Conservation (phyloP, 2,329 filamentous ascomycete genomes). For the Aspergillus quadrilineatus region DNA sequence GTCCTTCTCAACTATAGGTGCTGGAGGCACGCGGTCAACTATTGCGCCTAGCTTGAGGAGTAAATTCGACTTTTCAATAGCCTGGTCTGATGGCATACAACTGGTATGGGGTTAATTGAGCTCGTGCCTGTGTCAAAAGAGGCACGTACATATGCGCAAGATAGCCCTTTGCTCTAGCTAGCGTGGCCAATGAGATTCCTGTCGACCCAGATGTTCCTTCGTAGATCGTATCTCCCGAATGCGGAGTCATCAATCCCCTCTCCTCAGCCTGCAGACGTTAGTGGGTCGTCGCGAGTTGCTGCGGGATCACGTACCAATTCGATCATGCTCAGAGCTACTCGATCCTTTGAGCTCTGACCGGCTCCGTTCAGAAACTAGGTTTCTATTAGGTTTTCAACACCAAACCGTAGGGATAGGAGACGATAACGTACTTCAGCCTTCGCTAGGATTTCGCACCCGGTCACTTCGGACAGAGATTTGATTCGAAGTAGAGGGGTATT, state of each 20-base stretch:
- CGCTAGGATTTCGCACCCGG: slow-evolving; percentile 83
- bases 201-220: slow-evolving; percentile 97
- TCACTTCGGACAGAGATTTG: slow-evolving; percentile 78
- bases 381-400: slow-evolving; percentile 3
- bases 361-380: slow-evolving; percentile 82
- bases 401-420: not conserved
- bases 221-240: slow-evolving; percentile 90
- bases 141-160: slow-evolving; percentile 73
- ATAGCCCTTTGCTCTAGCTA: slow-evolving; percentile 86
- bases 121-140: not conserved
- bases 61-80: slow-evolving; percentile 82
- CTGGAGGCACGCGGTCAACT: slow-evolving; percentile 88
- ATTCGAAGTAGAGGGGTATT: slow-evolving; percentile 88
- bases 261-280: slow-evolving; percentile 65
- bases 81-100: slow-evolving; percentile 94
- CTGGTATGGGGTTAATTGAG: slow-evolving; percentile 25
- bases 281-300: not conserved
- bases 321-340: slow-evolving; percentile 90
- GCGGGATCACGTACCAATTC: slow-evolving; percentile 47
- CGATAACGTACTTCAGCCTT: slow-evolving; percentile 70
- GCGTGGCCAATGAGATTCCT: slow-evolving; percentile 86
- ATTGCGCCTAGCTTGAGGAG: slow-evolving; percentile 84
- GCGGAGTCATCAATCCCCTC: slow-evolving; percentile 70
- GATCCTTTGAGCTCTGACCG: slow-evolving; percentile 90
- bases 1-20: slow-evolving; percentile 86